phyloP scores from a whole-genome alignment of 305 asterid species.

The Fraxinus sp. region DNA sequence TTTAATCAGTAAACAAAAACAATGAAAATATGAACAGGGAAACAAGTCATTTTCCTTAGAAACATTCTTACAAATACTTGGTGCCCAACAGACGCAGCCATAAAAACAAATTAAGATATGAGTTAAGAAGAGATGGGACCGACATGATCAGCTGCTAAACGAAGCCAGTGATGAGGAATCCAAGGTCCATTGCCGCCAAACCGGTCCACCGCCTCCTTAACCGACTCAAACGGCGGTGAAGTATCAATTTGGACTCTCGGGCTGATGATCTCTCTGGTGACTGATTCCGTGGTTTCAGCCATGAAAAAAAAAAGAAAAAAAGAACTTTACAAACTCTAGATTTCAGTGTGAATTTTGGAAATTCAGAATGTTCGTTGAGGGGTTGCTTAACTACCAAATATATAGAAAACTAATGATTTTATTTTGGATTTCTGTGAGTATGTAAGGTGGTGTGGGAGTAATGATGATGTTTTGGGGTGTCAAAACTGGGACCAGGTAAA shows the following conservation, averaged over 20 bases:
- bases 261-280: slow-evolving; percentile 47
- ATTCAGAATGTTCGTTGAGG: slow-evolving; percentile 28
- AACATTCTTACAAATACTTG: not conserved
- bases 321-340: not conserved
- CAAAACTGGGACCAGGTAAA: slow-evolving; percentile 35
- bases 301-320: slow-evolving; percentile 13
- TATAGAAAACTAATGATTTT: slow-evolving; percentile 1
- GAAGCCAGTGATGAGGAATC: slow-evolving; percentile 73
- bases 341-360: slow-evolving; percentile 8
- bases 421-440: slow-evolving; percentile 23
- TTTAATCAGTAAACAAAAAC: not conserved
- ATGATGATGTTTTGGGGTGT: slow-evolving; percentile 35
- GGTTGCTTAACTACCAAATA: slow-evolving; percentile 5
- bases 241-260: slow-evolving; percentile 83
- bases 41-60: not conserved
- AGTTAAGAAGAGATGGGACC: slow-evolving; percentile 11
- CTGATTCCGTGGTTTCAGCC: slow-evolving; percentile 45
- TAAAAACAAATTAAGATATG: not conserved
- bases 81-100: not conserved
- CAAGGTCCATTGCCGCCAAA: slow-evolving; percentile 88
- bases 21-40: not conserved
- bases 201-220: slow-evolving; percentile 83
- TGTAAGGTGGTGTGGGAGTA: slow-evolving; percentile 2
- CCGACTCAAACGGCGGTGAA: slow-evolving; percentile 80
- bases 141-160: slow-evolving; percentile 52